These are phyloP conservation scores for Zygnema cylindricum DNA, from an alignment of 139 green algal species.

Conservation along the genomic window DNA sequence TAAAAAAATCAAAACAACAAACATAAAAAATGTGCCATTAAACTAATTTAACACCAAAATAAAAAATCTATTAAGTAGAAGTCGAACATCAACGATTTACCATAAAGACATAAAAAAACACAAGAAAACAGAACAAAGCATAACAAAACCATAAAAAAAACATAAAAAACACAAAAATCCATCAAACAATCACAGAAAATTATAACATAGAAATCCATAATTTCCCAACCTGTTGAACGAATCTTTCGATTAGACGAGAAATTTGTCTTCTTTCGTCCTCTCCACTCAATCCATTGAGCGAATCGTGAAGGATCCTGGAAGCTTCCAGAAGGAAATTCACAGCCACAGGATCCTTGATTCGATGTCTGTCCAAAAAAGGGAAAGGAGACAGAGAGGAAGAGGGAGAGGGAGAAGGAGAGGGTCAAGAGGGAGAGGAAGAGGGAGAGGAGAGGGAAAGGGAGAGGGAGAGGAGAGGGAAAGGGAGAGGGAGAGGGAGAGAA, in stretches of 20 bases:
- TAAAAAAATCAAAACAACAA: too few species aligned
- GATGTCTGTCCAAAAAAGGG: constrained; percentile 38
- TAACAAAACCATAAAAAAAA: too few species aligned
- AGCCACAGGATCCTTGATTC: background rate
- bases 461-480: background rate
- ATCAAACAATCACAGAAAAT: too few species aligned
- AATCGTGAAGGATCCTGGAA: constrained; percentile 27
- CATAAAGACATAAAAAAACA: too few species aligned
- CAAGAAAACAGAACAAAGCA: too few species aligned
- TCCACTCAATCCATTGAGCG: constrained; percentile 4
- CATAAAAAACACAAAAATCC: too few species aligned
- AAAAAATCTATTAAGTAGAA: too few species aligned
- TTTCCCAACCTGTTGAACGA: constrained; percentile 27
- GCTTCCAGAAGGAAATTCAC: constrained; percentile 15
- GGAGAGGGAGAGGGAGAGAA: background rate
- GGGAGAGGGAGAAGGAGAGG: background rate
- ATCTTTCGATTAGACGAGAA: background rate
- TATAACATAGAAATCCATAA: too few species aligned
- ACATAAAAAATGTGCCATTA: too few species aligned
- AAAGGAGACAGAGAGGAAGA: background rate
- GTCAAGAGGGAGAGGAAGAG: background rate
- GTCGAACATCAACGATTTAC: too few species aligned
- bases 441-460: background rate
- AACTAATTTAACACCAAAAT: too few species aligned
- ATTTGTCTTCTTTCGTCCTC: constrained; percentile 25